Evolutionary conservation across 768 basidiomycete genomes (phyloP).

Genomic region (Mycena galericulata): DNA sequence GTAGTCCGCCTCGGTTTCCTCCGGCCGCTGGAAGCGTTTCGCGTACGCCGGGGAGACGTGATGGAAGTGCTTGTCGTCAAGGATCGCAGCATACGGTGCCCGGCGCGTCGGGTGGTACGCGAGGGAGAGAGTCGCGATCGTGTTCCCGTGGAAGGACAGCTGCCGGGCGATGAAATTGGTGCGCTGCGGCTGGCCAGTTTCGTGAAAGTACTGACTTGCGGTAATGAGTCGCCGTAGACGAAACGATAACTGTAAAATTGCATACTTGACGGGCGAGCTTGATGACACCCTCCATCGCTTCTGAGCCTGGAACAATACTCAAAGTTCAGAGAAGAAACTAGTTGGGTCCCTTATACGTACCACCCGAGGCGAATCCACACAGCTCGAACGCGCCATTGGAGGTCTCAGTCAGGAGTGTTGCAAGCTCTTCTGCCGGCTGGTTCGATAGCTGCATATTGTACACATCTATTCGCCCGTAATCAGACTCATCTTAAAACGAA

Average conservation of each 20-base stretch:
- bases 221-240: not conserved
- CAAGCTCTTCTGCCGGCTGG: conserved; percentile 84
- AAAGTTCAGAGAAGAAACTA: not conserved
- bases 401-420: conserved; percentile 69
- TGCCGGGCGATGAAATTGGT: conserved; percentile 83
- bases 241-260: conserved; percentile 19
- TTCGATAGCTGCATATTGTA: conserved; percentile 90
- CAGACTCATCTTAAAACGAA: conserved; percentile 6
- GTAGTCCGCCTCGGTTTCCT: conserved; percentile 84
- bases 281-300: conserved; percentile 90
- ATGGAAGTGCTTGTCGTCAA: conserved; percentile 77
- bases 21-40: conserved; percentile 75
- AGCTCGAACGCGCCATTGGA: conserved; percentile 82
- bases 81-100: conserved; percentile 72
- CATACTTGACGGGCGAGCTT: conserved; percentile 83
- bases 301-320: conserved; percentile 67
- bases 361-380: conserved; percentile 81
- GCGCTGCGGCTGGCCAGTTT: conserved; percentile 76
- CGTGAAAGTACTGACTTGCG: conserved; percentile 70
- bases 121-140: conserved; percentile 75
- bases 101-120: conserved; percentile 76
- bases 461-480: conserved; percentile 68
- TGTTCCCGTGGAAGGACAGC: conserved; percentile 90
- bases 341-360: conserved; percentile 48
- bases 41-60: conserved; percentile 92